Evolutionary conservation across 495 filamentous ascomycete species (phyloP), one percentile per base, ranked within the genome.

Genomic region (Penicillium coffeae): DNA sequence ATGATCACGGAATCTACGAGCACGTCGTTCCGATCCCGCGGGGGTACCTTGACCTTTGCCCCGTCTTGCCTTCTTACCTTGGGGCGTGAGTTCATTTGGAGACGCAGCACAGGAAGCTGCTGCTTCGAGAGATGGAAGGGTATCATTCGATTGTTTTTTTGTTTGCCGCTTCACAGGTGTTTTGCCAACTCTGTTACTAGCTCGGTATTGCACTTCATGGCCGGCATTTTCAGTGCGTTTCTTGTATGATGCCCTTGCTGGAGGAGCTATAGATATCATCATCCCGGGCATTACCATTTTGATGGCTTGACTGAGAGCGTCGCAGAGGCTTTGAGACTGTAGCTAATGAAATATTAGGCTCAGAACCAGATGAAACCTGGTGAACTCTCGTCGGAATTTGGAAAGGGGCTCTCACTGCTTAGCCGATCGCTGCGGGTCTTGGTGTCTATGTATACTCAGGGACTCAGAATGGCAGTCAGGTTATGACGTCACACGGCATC

Each of bases 1-100:
- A 33, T 61, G 48, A 9, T 51, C 41, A 20, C 72, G 63, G 47
- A 69, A 77, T 25, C 52, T 58, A 33, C 66, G 63, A 15, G 67
- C 47, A 27, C 78, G 62, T 42, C 64, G 70, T 48, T 81, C 75
- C 21, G 3, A 7, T 27, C 37, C 37, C 18, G 20, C 38, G 8
- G 22, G 15, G 21, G 8, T 33, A 8, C 10, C 25, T 10, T 10
- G 10, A 30, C 5, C 25, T 30, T 30, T 10, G 4, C 10, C 10
- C 25, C 10, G 25, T 30, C 10, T 10, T 5, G 10, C 5, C 25
- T 10, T 30, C 25, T 30, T 30, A 5, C 4, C 25, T 30, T 30
- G 4, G 10, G 25, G 25, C 25, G 25, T 30, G 25, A 10, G 25
- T 10, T 30, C 25, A 30, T 4, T 10, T 5, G 25, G 25, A 30